These are phyloP conservation scores for Huntiella decipiens DNA, from an alignment of 2,329 filamentous ascomycete species.

Conservation along the genomic window DNA sequence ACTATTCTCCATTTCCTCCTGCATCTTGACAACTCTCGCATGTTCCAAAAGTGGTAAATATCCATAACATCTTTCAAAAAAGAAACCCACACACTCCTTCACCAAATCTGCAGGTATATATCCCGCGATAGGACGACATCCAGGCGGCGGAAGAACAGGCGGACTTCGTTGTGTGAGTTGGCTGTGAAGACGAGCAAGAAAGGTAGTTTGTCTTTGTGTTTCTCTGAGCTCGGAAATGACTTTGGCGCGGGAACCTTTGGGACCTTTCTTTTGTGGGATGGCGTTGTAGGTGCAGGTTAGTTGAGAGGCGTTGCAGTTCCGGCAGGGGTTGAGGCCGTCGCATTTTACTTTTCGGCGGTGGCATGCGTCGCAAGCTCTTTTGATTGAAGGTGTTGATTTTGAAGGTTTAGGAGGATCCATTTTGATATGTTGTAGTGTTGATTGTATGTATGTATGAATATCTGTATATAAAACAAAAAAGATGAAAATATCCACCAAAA, in stretches of 20 bases:
- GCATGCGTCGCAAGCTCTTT: constrained; percentile 52
- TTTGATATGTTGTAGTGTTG: background rate
- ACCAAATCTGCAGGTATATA: constrained; percentile 43
- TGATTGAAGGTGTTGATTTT: constrained; percentile 18
- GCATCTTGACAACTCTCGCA: constrained; percentile 36
- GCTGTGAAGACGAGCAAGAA: constrained; percentile 41
- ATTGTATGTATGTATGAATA: background rate
- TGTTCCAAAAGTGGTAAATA: constrained; percentile 44
- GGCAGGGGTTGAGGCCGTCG: constrained; percentile 50
- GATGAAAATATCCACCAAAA: too few species aligned
- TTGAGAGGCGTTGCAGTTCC: constrained; percentile 48
- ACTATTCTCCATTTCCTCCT: constrained; percentile 41
- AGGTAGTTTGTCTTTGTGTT: constrained; percentile 45
- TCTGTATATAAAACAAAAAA: background rate
- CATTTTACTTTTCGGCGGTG: constrained; percentile 60
- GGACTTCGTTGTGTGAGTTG: constrained; percentile 29
- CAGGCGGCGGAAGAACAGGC: constrained; percentile 18
- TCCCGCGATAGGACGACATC: constrained; percentile 32
- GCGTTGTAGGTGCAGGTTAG: constrained; percentile 56
- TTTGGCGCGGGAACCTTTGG: constrained; percentile 55
- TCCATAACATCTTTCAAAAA: constrained; percentile 47
- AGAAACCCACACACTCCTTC: constrained; percentile 48
- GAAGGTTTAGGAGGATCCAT: background rate
- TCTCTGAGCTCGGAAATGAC: constrained; percentile 56
- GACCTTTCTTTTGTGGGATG: constrained; percentile 58